Conservation (phyloP, 2,329 filamentous ascomycete species). For the Alternaria alternata region DNA sequence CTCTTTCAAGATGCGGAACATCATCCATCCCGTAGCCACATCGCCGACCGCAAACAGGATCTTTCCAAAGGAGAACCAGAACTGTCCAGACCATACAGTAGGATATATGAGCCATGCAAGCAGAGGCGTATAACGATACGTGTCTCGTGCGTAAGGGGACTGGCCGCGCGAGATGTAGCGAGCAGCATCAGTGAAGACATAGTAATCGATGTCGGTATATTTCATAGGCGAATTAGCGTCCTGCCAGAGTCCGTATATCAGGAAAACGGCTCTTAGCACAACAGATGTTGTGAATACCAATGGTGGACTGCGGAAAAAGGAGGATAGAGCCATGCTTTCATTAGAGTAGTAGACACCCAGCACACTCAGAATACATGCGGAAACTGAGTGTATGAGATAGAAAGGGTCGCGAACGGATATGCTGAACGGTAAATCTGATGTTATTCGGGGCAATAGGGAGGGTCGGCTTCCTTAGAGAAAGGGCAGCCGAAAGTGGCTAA, state of each 20-base stretch:
- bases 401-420: not conserved
- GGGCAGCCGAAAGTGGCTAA: constrained; percentile 31
- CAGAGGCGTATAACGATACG: constrained; percentile 95
- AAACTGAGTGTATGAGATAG: not conserved
- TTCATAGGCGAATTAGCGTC: constrained; percentile 91
- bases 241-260: constrained; percentile 91
- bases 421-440: constrained; percentile 1
- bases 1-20: constrained; percentile 63
- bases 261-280: constrained; percentile 73
- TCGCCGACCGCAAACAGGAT: constrained; percentile 84
- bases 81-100: constrained; percentile 67
- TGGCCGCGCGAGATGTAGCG: constrained; percentile 73
- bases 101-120: constrained; percentile 91
- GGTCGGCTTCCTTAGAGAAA: constrained; percentile 6
- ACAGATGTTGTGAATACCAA: constrained; percentile 58
- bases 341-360: not conserved
- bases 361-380: not conserved
- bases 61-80: constrained; percentile 86
- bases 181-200: constrained; percentile 95
- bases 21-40: constrained; percentile 82
- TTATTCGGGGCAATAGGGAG: constrained; percentile 3
- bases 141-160: constrained; percentile 88
- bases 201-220: constrained; percentile 99
- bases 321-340: constrained; percentile 36
- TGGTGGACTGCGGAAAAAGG: constrained; percentile 44